Evolutionary conservation across 352 stramenopile species (phyloP).

Genomic region (Globisporangium orthogonon): DNA sequence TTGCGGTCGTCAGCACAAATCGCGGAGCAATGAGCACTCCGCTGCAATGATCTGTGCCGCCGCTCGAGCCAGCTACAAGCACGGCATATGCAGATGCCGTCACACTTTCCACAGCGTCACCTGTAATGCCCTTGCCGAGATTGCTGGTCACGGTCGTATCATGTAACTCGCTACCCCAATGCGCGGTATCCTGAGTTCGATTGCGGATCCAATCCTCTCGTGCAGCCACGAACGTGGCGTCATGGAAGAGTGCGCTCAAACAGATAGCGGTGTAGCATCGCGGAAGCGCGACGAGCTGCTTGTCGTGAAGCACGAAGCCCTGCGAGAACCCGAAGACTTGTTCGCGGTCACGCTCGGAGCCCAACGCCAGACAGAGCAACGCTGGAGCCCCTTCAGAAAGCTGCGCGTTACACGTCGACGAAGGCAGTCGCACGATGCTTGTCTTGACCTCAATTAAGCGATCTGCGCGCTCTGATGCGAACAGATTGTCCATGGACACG

Average conservation of each 20-base stretch:
- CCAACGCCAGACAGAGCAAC: constrained; percentile 2
- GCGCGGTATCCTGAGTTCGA: not conserved
- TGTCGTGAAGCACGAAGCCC: constrained; percentile 7
- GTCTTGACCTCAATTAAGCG: not conserved
- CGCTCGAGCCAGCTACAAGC: not conserved
- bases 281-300: constrained; percentile 8
- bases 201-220: constrained; percentile 8
- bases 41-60: not conserved
- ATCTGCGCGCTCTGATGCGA: constrained; percentile 1
- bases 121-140: not conserved
- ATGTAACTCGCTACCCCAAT: constrained; percentile 1
- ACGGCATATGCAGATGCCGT: constrained; percentile 1
- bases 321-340: constrained; percentile 5
- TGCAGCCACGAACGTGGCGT: constrained; percentile 3
- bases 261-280: constrained; percentile 8
- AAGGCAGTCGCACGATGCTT: constrained; percentile 5
- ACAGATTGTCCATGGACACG: constrained; percentile 10
- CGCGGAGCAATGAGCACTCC: constrained; percentile 6
- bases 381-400: not conserved
- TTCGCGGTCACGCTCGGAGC: constrained; percentile 5
- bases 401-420: constrained; percentile 3
- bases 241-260: constrained; percentile 4
- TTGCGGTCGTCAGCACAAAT: constrained; percentile 4
- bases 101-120: too few species aligned
- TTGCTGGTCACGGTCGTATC: not conserved